Conservation (phyloP, 139 green algal genomes). For the Tetradesmus lagerheimii region DNA sequence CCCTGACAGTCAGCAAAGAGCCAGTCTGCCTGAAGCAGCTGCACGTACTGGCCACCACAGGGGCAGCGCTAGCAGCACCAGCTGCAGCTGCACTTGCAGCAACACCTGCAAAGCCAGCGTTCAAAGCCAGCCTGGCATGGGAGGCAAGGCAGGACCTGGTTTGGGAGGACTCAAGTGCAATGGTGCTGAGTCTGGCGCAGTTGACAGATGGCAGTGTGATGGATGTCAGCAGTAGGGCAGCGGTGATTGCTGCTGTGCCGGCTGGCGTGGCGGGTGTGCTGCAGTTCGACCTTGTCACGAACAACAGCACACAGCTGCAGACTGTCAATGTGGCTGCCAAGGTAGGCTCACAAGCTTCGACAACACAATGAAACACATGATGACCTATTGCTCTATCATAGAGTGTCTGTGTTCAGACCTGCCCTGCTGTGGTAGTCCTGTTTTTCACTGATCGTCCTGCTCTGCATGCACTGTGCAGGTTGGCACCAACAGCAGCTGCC, state of each 20-base stretch:
- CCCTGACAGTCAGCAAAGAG: constrained; percentile 36
- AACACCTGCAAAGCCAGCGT: neutral
- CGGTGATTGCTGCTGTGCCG: neutral
- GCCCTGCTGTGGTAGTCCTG: too few relatives aligned
- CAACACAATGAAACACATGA: neutral
- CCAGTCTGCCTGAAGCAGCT: constrained; percentile 54
- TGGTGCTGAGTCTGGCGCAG: constrained; percentile 48
- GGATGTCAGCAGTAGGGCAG: constrained; percentile 36
- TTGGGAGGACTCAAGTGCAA: constrained; percentile 44
- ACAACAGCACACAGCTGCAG: neutral
- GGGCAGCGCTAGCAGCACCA: neutral
- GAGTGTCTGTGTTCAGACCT: too few relatives aligned
- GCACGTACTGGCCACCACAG: constrained; percentile 46
- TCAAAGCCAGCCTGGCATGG: neutral
- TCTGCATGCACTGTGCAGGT: constrained; percentile 33
- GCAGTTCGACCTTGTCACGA: constrained; percentile 23
- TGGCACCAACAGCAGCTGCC: constrained; percentile 39
- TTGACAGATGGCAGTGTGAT: constrained; percentile 52
- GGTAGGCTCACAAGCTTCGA: neutral
- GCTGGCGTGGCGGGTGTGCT: neutral
- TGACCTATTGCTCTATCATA: too few relatives aligned
- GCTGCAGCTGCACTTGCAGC: neutral
- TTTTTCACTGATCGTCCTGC: neutral
- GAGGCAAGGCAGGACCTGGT: constrained; percentile 42
- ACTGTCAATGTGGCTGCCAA: constrained; percentile 31